Evolutionary conservation across 495 filamentous ascomycete genomes (phyloP).

Genomic region (Lepraria neglecta): DNA sequence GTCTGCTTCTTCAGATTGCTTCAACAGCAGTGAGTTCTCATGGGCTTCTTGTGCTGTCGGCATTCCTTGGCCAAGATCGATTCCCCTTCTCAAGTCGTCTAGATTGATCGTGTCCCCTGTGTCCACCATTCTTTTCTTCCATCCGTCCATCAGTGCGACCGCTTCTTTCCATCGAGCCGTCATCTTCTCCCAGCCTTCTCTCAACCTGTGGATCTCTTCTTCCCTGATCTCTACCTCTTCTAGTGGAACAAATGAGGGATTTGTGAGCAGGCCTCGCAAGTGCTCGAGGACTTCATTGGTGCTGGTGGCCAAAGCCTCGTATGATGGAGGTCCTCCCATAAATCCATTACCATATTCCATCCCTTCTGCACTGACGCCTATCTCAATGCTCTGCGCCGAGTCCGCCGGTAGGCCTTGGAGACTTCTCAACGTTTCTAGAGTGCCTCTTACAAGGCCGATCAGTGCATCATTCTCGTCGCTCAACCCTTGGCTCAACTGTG

Average conservation of each 20-base stretch:
- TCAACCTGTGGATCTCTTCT: constrained; percentile 75
- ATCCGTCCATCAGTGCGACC: constrained; percentile 82
- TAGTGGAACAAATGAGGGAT: constrained; percentile 93
- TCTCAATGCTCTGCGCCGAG: constrained; percentile 31
- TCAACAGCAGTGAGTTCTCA: constrained; percentile 27
- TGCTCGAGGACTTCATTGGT: constrained; percentile 71
- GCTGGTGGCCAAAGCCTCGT: constrained; percentile 64
- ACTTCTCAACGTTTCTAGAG: constrained; percentile 64
- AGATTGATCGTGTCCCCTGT: constrained; percentile 74
- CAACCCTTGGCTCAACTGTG: constrained; percentile 75
- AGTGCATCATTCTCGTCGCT: constrained; percentile 92
- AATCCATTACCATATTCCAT: constrained; percentile 35
- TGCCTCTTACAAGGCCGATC: constrained; percentile 63
- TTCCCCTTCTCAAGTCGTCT: constrained; percentile 72
- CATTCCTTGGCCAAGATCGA: constrained; percentile 57
- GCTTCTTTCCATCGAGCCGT: constrained; percentile 85
- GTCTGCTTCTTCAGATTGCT: constrained; percentile 33
- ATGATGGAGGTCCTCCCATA: constrained; percentile 45
- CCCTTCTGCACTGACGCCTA: background rate
- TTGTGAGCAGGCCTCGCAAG: constrained; percentile 75
- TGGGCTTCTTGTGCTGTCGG: constrained; percentile 42
- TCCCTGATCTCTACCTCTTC: constrained; percentile 88
- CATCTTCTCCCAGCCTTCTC: constrained; percentile 85
- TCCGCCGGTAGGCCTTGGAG: constrained; percentile 65
- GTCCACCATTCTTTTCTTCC: constrained; percentile 75